Evolutionary conservation across 23 red algal species (phyloP).

Genomic region (Porphyridium purpureum): DNA sequence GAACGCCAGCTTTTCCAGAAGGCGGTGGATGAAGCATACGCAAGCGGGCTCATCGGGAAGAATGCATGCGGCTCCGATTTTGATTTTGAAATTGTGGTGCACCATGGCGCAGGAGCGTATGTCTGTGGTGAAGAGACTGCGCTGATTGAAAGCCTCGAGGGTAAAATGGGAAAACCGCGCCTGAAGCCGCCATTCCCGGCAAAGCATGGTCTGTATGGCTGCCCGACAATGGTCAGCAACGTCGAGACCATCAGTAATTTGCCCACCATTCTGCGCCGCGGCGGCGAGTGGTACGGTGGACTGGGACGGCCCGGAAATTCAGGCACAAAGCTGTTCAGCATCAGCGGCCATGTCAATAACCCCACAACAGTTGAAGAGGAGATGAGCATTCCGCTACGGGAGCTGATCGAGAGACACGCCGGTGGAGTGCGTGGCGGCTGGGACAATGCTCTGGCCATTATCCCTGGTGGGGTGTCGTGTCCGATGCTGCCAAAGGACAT

Average conservation of each 20-base stretch:
- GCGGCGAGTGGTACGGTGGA: slow-evolving; percentile 78
- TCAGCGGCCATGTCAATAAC: slow-evolving; percentile 95
- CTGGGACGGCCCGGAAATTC: slow-evolving; percentile 80
- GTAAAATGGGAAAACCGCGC: slow-evolving; percentile 89
- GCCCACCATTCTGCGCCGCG: slow-evolving; percentile 91
- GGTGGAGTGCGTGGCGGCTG: slow-evolving; percentile 94
- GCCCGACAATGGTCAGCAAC: slow-evolving; percentile 92
- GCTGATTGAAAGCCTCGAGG: slow-evolving; percentile 93
- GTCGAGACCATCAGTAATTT: slow-evolving; percentile 90
- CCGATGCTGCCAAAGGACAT: slow-evolving; percentile 48
- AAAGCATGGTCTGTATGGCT: slow-evolving; percentile 97
- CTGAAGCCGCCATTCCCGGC: slow-evolving; percentile 98
- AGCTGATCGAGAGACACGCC: slow-evolving; percentile 81
- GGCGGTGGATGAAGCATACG: slow-evolving; percentile 77
- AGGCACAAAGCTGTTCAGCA: slow-evolving; percentile 95
- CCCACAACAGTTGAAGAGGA: slow-evolving; percentile 91
- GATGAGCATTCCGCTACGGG: slow-evolving; percentile 88
- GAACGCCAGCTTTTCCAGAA: slow-evolving; percentile 62
- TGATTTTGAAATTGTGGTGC: slow-evolving; percentile 92
- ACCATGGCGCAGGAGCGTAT: slow-evolving; percentile 90
- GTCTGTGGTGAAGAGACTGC: slow-evolving; percentile 99
- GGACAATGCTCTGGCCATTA: slow-evolving; percentile 94
- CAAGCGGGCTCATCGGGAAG: slow-evolving; percentile 78
- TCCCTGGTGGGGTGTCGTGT: slow-evolving; percentile 81
- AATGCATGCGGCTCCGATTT: slow-evolving; percentile 78